Evolutionary conservation across 352 stramenopile species (phyloP), one percentile per base, ranked within the genome.

Genomic region (Sclerospora graminicola): DNA sequence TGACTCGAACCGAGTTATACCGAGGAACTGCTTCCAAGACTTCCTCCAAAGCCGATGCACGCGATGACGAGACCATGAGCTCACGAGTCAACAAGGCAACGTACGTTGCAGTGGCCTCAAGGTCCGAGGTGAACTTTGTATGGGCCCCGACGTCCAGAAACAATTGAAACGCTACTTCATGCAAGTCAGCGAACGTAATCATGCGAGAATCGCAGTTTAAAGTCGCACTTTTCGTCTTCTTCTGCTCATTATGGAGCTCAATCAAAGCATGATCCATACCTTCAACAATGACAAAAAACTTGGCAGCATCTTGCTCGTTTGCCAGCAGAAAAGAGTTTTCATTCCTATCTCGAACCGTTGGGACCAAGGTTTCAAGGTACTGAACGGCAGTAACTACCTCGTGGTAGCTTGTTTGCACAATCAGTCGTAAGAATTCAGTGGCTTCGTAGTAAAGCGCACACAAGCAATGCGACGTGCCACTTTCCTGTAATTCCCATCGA

Each of bases 71-170:
- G 18, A 81, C 33, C 10, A 81, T 43, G 9, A 82, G 23, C 43
- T 86, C 74, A 7, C 74, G 68, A 13, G 74, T 82, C 6, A 82
- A 14, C 18, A 83, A 31, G 1, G 68, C 68, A 7, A 82, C 48
- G 14, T 83, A 84, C 10, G 62, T 41, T n/a, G 58, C 69, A 2
- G 67, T 80, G 9, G 57, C 67, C 7, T 81, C 65, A 0, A 65
- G 18, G 30, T 85, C 73, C 28, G 60, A 63, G 2, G 73, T 85
- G 38, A 82, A 85, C 48, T 82, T 78, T 13, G 67, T 82, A 38
- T 85, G 73, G 1, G 54, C 57, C 0, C 53, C 60, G 1, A 58
- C 48, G 32, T 85, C 73, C 73, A 82, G 79, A 20, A 76, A 85
- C 32, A 85, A 54, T 30, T 80, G 66, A 38, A 85, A 82, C 2